phyloP scores from a whole-genome alignment of 1,284 basidiomycete species.

The Singerocomus inundabilis region DNA sequence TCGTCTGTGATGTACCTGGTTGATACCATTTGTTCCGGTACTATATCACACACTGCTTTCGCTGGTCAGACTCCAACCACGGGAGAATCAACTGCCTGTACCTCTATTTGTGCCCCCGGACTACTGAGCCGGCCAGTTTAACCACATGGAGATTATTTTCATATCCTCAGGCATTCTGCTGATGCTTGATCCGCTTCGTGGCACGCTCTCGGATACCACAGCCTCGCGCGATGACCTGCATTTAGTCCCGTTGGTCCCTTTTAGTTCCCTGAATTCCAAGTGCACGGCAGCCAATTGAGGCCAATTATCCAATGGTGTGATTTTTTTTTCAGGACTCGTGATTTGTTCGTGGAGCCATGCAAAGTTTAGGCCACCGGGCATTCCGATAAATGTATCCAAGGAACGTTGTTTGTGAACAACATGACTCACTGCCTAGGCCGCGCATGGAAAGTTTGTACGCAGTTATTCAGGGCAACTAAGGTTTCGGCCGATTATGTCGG shows the following conservation, averaged over 20 bases:
- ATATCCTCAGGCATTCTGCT: slow-evolving; percentile 20
- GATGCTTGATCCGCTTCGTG: slow-evolving; percentile 29
- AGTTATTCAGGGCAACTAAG: slow-evolving; percentile 9
- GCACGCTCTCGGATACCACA: slow-evolving; percentile 34
- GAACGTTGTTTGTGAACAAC: not conserved
- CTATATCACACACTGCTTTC: slow-evolving; percentile 13
- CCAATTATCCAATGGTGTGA: slow-evolving; percentile 1
- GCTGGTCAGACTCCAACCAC: slow-evolving; percentile 5
- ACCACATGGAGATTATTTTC: slow-evolving; percentile 10
- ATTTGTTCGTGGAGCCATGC: too few relatives aligned
- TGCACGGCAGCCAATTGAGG: slow-evolving; percentile 8
- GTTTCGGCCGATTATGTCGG: slow-evolving; percentile 6
- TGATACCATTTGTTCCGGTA: slow-evolving; percentile 17
- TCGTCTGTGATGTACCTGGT: slow-evolving; percentile 25
- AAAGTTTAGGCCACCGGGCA: too few relatives aligned
- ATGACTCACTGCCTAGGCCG: not conserved
- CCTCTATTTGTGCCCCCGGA: not conserved
- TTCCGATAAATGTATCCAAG: not conserved
- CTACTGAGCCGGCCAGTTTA: not conserved
- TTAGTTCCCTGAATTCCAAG: not conserved
- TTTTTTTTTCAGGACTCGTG: too few relatives aligned
- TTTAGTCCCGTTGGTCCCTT: slow-evolving; percentile 4
- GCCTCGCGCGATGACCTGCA: slow-evolving; percentile 14
- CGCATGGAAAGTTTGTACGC: not conserved
- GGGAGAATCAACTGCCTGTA: slow-evolving; percentile 3